These are phyloP conservation scores for Aspergillus sp. DNA, from an alignment of 2,329 filamentous ascomycete genomes.

Conservation along the genomic window DNA sequence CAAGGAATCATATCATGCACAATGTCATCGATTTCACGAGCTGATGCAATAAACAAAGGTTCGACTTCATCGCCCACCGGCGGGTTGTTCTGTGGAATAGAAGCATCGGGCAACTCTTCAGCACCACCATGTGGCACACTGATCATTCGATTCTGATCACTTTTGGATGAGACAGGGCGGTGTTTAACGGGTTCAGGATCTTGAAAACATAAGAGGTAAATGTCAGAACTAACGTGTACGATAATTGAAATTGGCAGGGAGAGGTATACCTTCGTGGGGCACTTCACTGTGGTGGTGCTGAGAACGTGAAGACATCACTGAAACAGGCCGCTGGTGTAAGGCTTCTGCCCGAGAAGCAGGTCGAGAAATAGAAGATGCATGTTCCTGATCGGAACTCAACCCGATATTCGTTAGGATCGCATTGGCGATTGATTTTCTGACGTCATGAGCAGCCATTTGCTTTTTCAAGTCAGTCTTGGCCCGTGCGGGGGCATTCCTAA, in stretches of 20 bases:
- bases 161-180: background rate
- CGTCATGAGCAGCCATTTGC: conserved; percentile 77
- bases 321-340: conserved; percentile 20
- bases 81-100: conserved; percentile 3
- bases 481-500: conserved; percentile 68
- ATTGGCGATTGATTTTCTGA: conserved; percentile 78
- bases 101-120: background rate
- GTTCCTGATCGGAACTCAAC: conserved; percentile 36
- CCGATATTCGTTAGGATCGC: conserved; percentile 73
- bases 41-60: conserved; percentile 76
- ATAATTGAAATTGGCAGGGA: conserved; percentile 2
- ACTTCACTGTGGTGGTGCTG: conserved; percentile 15
- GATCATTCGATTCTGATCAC: background rate
- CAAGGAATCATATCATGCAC: conserved; percentile 73
- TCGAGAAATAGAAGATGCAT: conserved; percentile 17
- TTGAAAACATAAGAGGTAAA: background rate
- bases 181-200: background rate
- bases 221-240: background rate
- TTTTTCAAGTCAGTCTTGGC: conserved; percentile 87
- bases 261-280: conserved; percentile 15
- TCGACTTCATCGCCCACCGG: conserved; percentile 68
- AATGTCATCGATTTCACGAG: conserved; percentile 81
- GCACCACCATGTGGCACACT: background rate
- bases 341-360: conserved; percentile 15
- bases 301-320: conserved; percentile 25